Conservation (phyloP, 1,284 basidiomycete genomes). For the Fistulina hepatica region DNA sequence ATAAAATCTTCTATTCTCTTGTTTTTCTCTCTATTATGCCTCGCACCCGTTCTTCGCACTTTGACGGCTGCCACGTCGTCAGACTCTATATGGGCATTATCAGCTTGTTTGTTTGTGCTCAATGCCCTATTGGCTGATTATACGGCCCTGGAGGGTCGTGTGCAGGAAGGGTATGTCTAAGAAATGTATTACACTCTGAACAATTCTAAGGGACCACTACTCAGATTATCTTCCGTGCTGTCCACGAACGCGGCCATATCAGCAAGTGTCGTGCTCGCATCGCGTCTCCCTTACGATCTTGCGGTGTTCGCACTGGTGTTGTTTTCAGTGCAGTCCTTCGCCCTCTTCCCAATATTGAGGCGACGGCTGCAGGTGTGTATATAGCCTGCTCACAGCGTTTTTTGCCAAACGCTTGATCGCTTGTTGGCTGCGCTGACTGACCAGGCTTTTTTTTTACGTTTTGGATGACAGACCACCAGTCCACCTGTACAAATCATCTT, state of each 20-base stretch:
- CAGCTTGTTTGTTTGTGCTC: conserved; percentile 34
- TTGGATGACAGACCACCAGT: conserved; percentile 36
- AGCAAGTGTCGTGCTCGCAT: conserved; percentile 89
- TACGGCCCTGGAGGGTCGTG: conserved; percentile 38
- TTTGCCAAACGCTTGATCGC: too few species aligned
- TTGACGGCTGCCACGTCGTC: conserved; percentile 91
- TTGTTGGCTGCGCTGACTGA: not conserved
- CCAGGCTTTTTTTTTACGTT: conserved; percentile 12
- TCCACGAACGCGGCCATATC: conserved; percentile 94
- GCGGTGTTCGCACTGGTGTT: conserved; percentile 88
- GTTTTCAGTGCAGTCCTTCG: conserved; percentile 79
- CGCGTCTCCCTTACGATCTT: conserved; percentile 72
- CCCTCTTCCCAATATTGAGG: conserved; percentile 75
- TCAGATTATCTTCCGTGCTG: conserved; percentile 77
- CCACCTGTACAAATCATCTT: conserved; percentile 34
- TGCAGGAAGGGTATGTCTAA: conserved; percentile 30
- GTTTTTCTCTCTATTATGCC: conserved; percentile 77
- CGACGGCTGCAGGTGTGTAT: conserved; percentile 62
- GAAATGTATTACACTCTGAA: conserved; percentile 7
- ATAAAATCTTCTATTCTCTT: conserved; percentile 77
- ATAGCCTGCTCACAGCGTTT: conserved; percentile 8
- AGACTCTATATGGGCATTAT: conserved; percentile 94
- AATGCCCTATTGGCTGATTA: conserved; percentile 41
- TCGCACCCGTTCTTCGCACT: conserved; percentile 87
- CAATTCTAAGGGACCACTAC: conserved; percentile 12